Conservation (phyloP, 1,284 basidiomycete genomes). For the Lentinula novae-zelandiae region DNA sequence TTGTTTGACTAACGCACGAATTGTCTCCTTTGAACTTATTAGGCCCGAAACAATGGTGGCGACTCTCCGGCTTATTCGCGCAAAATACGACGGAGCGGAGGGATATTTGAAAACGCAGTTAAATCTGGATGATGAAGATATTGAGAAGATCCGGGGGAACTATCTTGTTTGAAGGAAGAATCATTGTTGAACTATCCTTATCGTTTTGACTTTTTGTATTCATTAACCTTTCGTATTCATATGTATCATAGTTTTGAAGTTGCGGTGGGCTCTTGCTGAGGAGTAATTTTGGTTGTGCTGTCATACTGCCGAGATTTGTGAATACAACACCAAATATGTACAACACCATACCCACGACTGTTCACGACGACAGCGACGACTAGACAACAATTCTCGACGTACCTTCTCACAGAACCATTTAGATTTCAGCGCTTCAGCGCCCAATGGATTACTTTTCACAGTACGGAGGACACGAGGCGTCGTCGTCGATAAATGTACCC, state of each 20-base stretch:
- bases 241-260: not conserved
- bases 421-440: not conserved
- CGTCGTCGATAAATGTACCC: not conserved
- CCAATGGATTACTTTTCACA: not conserved
- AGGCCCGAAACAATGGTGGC: conserved; percentile 37
- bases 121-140: conserved; percentile 29
- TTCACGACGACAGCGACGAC: not conserved
- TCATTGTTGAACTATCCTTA: not conserved
- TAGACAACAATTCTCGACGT: not conserved
- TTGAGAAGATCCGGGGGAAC: conserved; percentile 26
- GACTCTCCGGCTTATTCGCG: conserved; percentile 29
- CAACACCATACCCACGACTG: not conserved
- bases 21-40: not conserved
- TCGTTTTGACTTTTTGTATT: not conserved
- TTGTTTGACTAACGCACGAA: not conserved
- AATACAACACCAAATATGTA: not conserved
- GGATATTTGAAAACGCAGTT: conserved; percentile 28
- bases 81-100: conserved; percentile 34
- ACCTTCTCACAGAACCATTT: not conserved
- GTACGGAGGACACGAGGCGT: not conserved
- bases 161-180: conserved; percentile 10
- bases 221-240: not conserved
- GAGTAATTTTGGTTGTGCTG: not conserved
- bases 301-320: not conserved
- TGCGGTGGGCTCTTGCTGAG: not conserved